Conservation (phyloP, 1,284 basidiomycete species). For the Rhodotorula sp. region DNA sequence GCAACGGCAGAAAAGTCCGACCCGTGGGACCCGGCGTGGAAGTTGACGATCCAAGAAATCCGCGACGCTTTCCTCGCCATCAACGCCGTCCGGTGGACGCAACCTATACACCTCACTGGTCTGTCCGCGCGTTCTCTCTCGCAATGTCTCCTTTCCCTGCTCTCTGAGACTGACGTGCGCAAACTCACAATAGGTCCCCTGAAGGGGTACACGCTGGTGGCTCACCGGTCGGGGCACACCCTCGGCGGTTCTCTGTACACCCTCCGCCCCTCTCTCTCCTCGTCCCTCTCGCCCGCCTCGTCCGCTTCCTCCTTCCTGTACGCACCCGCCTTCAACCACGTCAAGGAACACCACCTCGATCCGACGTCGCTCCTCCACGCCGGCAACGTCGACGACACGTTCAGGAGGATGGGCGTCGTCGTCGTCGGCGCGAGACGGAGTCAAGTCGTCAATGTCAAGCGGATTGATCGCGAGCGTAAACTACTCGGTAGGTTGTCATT, state of each 20-base stretch:
- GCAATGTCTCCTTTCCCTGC: neutral
- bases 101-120: constrained; percentile 94
- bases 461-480: constrained; percentile 86
- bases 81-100: constrained; percentile 89
- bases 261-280: constrained; percentile 59
- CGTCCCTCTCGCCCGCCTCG: constrained; percentile 60
- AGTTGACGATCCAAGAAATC: constrained; percentile 34
- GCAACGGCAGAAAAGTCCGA: constrained; percentile 9
- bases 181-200: constrained; percentile 63
- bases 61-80: constrained; percentile 78
- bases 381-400: constrained; percentile 64
- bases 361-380: constrained; percentile 77
- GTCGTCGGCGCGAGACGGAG: constrained; percentile 90
- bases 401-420: constrained; percentile 83
- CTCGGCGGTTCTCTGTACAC: constrained; percentile 99
- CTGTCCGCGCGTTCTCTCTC: constrained; percentile 38
- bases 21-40: constrained; percentile 35
- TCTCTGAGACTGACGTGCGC: constrained; percentile 23
- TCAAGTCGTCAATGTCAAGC: constrained; percentile 74
- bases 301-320: constrained; percentile 94
- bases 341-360: constrained; percentile 91
- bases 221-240: constrained; percentile 92
- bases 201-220: constrained; percentile 88
- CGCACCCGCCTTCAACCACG: constrained; percentile 95
- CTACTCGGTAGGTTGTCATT: constrained; percentile 67